Base-by-base conservation (phyloP, 1,139 yeast species). In the Yueomyces sp. region DNA sequence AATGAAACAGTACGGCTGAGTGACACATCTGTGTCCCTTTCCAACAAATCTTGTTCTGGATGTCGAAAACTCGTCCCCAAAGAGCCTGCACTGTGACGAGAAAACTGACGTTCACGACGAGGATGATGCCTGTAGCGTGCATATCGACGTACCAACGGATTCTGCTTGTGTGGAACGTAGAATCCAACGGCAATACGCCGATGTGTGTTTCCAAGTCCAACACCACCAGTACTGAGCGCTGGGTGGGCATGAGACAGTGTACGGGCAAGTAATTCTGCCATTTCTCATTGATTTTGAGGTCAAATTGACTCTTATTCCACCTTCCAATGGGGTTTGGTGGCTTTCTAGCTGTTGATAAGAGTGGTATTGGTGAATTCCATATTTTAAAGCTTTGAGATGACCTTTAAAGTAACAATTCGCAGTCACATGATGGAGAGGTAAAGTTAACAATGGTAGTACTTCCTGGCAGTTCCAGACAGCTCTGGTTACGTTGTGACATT, bases 281-380 rank as follows among this genome's bases (percentile, higher is more conserved):
- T 55, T 54, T 35, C 48, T 53, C 39, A 51, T 19, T 19, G 19
- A 19, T 52, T 12, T 57, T 55, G 48, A 56, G 48, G 36, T 55
- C 60, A 41, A 57, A 63, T 39, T 53, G 47, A 46, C 85, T 78
- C 42, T 72, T 75, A 0, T 85, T 83, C 65, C 91, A 81, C 55
- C 73, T 77, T 89, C 91, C 81, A 48, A 73, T 74, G 41, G 78
- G 83, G 52, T 73, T 75, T 0, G 89, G 87, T 2, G 84, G 83
- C 34, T 74, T 70, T 7, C 74, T 72, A 19, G 19, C 19, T 19
- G 19, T 19, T 19, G 19, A 19, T 19, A 19, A 19, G 19, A 19
- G 19, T 19, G 19, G 19, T 19, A 19, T 19, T 19, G 19, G 19
- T 19, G 19, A 19, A 19, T 19, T 19, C 19, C 19, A 19, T 19